Evolutionary conservation across 2,329 filamentous ascomycete species (phyloP).

Genomic region (Xylariomycetidae sp.): DNA sequence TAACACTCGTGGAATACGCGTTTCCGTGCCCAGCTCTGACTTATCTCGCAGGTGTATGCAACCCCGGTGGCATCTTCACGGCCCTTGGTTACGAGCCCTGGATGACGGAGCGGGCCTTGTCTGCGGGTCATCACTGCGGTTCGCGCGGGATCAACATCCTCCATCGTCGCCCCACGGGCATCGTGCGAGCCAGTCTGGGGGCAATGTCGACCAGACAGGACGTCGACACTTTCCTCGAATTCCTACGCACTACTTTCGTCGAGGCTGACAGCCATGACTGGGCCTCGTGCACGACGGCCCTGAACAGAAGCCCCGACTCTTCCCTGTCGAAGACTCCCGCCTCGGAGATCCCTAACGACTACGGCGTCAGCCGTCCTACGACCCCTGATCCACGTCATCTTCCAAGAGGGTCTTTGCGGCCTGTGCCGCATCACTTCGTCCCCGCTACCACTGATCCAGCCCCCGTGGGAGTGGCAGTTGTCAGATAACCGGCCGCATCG

Average conservation of each 20-base stretch:
- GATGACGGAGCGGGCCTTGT: slow-evolving; percentile 51
- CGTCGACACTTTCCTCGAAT: slow-evolving; percentile 44
- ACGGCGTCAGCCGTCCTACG: no score
- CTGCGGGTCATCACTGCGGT: slow-evolving; percentile 54
- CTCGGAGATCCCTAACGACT: no score
- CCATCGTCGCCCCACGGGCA: slow-evolving; percentile 51
- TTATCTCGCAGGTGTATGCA: slow-evolving; percentile 38
- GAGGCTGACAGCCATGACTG: slow-evolving; percentile 16
- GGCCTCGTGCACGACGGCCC: slow-evolving; percentile 10
- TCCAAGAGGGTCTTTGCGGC: no score
- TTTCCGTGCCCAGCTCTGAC: no score
- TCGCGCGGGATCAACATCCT: slow-evolving; percentile 49
- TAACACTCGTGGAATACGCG: no score
- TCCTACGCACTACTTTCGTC: slow-evolving; percentile 37
- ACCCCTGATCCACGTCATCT: no score
- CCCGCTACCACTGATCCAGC: no score
- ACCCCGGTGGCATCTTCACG: slow-evolving; percentile 42
- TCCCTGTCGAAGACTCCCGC: slow-evolving; percentile 6
- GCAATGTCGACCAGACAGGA: slow-evolving; percentile 56
- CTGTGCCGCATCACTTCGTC: no score
- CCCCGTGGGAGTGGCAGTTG: no score
- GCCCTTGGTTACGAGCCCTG: slow-evolving; percentile 45
- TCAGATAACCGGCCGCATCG: no score
- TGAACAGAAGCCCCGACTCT: slow-evolving; percentile 8
- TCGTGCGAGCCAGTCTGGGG: slow-evolving; percentile 57